Evolutionary conservation across 768 basidiomycete genomes (phyloP).

Genomic region (Dioszegia hungarica): DNA sequence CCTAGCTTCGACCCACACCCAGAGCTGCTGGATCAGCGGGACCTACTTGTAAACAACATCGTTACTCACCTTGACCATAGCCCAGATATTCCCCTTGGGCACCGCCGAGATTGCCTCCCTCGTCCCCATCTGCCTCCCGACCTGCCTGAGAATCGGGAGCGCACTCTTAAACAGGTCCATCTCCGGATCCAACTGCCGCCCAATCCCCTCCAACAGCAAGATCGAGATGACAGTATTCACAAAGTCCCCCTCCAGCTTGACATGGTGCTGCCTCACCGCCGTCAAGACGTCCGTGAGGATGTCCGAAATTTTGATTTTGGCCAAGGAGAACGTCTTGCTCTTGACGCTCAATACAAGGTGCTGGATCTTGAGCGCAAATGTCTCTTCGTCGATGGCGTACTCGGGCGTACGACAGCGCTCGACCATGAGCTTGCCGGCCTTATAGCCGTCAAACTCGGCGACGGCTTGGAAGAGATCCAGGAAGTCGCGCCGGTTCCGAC

Average conservation of each 20-base stretch:
- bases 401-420: constrained; percentile 88
- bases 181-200: constrained; percentile 82
- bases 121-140: constrained; percentile 85
- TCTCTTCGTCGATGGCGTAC: constrained; percentile 83
- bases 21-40: constrained; percentile 59
- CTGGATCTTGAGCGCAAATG: constrained; percentile 96
- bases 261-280: constrained; percentile 83
- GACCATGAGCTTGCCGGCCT: constrained; percentile 90
- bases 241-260: constrained; percentile 98
- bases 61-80: constrained; percentile 81
- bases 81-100: constrained; percentile 68
- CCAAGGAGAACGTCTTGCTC: constrained; percentile 92
- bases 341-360: constrained; percentile 89
- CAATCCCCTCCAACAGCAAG: constrained; percentile 89
- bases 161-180: constrained; percentile 94
- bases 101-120: constrained; percentile 60
- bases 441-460: constrained; percentile 95
- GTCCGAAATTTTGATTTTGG: constrained; percentile 94
- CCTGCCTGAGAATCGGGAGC: constrained; percentile 82
- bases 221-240: constrained; percentile 96
- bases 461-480: constrained; percentile 93
- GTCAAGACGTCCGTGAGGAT: constrained; percentile 81
- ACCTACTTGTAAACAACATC: not conserved
- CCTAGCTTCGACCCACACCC: constrained; percentile 90
- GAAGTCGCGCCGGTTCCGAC: constrained; percentile 81